Evolutionary conservation across 352 stramenopile species (phyloP), one percentile per base, ranked within the genome.

Genomic region (Sclerospora graminicola): DNA sequence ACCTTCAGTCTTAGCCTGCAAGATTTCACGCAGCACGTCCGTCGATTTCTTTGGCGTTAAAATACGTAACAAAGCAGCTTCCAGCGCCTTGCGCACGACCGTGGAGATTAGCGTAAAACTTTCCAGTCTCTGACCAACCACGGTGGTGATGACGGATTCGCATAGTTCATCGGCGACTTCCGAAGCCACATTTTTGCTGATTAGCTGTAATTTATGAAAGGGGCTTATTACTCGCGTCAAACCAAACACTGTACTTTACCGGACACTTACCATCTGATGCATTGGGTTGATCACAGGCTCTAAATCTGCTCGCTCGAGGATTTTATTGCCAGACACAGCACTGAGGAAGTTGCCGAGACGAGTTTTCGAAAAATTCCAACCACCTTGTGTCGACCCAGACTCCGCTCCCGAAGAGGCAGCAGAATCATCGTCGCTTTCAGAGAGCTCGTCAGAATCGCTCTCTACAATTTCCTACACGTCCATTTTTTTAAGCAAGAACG

Each of bases 121-220:
- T 33, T 94, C 92, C 9, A 98, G 77, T 46, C 89, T 94, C 60
- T 98, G 95, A 4, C 95, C 95, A 8, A 97, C 63, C 15, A 99
- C 69, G 13, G 93, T 96, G 8, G 72, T 79, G 36, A 94, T 69
- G 27, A 99, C 94, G n/a, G 82, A 95, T 26, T 95, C 80, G 49
- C 87, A 98, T 28, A 99, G 79, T 33, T 98, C 87, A 19, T 96
- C 62, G 2, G 94, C 90, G 26, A 98, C 94, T 53, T 98, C 94
- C 5, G 78, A 74, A 8, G 96, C 95, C 2, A 99, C 96, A 63
- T 99, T 99, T 69, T 98, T 98, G 54, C 73, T 92, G 34, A 97
- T 95, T 4, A 99, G 59, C 60, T 97, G 52, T 26, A 53, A 45
- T 34, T 20, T 26, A 31, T 23, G 20, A 30, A 16, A 48, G 36